Percentiles rank a stretch among this genome's conserved stretches.
Evolutionary conservation across 2,329 filamentous ascomycete genomes (phyloP).

Genomic region (Pseudocercospora fuligena): DNA sequence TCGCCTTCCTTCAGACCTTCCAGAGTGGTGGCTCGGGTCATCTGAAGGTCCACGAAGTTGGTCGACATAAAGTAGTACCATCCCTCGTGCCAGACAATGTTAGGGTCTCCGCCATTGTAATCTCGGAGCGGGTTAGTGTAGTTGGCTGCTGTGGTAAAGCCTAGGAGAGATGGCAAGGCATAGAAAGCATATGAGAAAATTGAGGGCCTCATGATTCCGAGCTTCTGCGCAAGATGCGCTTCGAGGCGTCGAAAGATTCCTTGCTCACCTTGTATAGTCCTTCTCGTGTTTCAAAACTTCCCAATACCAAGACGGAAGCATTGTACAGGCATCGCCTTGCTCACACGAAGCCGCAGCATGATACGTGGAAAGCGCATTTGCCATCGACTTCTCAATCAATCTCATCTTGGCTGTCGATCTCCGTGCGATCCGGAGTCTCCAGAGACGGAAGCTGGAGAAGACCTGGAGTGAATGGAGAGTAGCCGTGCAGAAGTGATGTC

Average conservation of each 20-base stretch:
- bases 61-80: constrained; percentile 65
- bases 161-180: background rate
- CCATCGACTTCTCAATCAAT: background rate
- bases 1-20: constrained; percentile 60
- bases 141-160: constrained; percentile 23
- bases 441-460: background rate
- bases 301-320: constrained; percentile 10
- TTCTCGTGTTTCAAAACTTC: background rate
- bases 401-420: constrained; percentile 5
- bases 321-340: constrained; percentile 10
- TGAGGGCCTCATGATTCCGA: constrained; percentile 9
- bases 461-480: background rate
- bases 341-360: background rate
- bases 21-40: constrained; percentile 60
- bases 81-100: constrained; percentile 57
- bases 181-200: background rate
- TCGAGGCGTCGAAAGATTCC: no score
- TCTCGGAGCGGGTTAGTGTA: constrained; percentile 60
- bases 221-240: background rate
- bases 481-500: background rate
- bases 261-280: background rate
- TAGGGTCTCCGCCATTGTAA: constrained; percentile 58
- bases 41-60: constrained; percentile 60
- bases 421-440: background rate
- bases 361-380: constrained; percentile 2